A percentile compares a stretch with the other conserved stretches of the same genome.
These are phyloP conservation scores for Stromatinia cepivora DNA, from an alignment of 2,329 filamentous ascomycete species.

Conservation along the genomic window DNA sequence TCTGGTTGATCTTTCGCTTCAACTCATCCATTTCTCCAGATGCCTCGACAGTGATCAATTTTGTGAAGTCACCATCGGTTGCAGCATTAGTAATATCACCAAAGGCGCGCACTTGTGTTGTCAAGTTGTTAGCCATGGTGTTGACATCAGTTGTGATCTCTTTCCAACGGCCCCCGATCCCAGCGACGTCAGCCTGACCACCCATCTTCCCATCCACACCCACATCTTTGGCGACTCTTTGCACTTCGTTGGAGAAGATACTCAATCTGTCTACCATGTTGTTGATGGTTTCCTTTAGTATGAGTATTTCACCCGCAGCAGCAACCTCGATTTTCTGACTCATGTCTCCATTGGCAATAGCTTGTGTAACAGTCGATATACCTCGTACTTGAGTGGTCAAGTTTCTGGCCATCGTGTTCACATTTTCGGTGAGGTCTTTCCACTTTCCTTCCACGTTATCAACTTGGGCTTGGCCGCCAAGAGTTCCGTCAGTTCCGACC, in stretches of 20 bases:
- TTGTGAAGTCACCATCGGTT: slow-evolving; percentile 95
- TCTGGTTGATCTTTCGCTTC: slow-evolving; percentile 98
- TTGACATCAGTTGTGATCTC: slow-evolving; percentile 74
- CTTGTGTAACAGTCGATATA: slow-evolving; percentile 91
- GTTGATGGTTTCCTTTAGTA: slow-evolving; percentile 95
- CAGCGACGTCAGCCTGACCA: slow-evolving; percentile 90
- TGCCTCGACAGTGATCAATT: slow-evolving; percentile 93
- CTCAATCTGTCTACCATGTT: slow-evolving; percentile 97
- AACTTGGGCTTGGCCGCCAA: slow-evolving; percentile 90
- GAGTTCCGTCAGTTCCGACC: slow-evolving; percentile 91
- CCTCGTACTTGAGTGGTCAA: slow-evolving; percentile 75
- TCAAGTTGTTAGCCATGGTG: slow-evolving; percentile 63
- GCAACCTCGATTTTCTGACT: slow-evolving; percentile 94
- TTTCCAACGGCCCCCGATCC: slow-evolving; percentile 93
- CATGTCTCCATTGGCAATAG: slow-evolving; percentile 94
- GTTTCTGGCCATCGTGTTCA: slow-evolving; percentile 74
- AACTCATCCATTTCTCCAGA: slow-evolving; percentile 99
- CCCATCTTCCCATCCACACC: slow-evolving; percentile 99
- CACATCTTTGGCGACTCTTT: slow-evolving; percentile 93
- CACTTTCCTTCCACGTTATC: slow-evolving; percentile 96
- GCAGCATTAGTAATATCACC: slow-evolving; percentile 98
- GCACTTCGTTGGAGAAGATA: slow-evolving; percentile 94
- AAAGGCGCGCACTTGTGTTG: slow-evolving; percentile 95
- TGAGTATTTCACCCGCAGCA: slow-evolving; percentile 90
- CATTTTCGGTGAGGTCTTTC: slow-evolving; percentile 93